phyloP scores from a whole-genome alignment of 1,284 basidiomycete genomes.

The Anthracocystis panici-leucophaei region DNA sequence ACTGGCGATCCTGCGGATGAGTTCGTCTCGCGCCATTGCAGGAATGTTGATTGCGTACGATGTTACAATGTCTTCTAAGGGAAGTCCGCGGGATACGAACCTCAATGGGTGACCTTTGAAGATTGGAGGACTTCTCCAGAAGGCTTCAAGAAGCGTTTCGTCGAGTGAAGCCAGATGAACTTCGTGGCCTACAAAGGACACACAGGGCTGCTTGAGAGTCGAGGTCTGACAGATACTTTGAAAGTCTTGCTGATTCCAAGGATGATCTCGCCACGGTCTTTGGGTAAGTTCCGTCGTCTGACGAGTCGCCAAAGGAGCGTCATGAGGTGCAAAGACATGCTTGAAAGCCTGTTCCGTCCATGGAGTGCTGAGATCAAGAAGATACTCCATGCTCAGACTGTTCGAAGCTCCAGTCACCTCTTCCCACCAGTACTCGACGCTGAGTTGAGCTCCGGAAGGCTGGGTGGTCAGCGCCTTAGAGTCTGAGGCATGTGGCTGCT shows the following conservation, averaged over 20 bases:
- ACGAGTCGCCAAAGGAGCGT: not conserved
- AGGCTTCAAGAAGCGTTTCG: not conserved
- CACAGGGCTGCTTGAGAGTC: not conserved
- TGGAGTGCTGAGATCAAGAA: slow-evolving; percentile 1
- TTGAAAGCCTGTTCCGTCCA: not conserved
- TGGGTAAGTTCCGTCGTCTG: too few species aligned
- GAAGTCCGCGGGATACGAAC: not conserved
- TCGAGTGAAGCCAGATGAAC: not conserved
- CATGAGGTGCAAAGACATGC: not conserved
- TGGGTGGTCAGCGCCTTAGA: not conserved
- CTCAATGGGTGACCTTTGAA: not conserved
- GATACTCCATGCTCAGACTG: not conserved
- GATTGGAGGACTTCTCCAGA: not conserved
- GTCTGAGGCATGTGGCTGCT: not conserved
- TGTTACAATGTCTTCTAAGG: not conserved
- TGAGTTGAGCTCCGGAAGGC: not conserved
- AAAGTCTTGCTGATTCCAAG: not conserved
- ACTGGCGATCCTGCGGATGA: not conserved
- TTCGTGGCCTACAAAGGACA: not conserved
- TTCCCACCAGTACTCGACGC: not conserved
- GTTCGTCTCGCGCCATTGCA: not conserved
- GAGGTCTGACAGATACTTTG: not conserved
- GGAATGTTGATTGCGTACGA: not conserved
- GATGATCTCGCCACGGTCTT: too few species aligned
- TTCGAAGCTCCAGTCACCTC: not conserved